These are phyloP conservation scores for Funneliformis geosporum DNA, from an alignment of 192 early-diverging fungal genomes.

Conservation along the genomic window DNA sequence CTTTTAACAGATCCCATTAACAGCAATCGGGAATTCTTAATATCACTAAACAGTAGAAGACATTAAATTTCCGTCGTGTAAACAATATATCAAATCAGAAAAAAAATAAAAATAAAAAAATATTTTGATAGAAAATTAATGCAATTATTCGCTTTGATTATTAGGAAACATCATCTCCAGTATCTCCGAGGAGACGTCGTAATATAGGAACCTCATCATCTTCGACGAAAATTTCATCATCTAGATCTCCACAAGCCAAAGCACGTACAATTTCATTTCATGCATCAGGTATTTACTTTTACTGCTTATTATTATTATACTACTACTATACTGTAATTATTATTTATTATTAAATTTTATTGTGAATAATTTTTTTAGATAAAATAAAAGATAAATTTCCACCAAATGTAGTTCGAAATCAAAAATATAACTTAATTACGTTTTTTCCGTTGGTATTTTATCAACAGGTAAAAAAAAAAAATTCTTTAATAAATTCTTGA, in stretches of 20 bases:
- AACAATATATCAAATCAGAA: not conserved
- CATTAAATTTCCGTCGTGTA: not conserved
- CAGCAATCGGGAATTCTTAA: not conserved
- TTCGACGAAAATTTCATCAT: not conserved
- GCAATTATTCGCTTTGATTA: not conserved
- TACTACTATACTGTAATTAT: not conserved
- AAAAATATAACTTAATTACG: slow-evolving; percentile 81
- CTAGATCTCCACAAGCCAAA: slow-evolving; percentile 32
- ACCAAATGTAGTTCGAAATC: slow-evolving; percentile 84
- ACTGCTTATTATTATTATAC: not conserved
- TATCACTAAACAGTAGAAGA: not conserved
- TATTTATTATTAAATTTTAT: not conserved
- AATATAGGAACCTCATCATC: not conserved
- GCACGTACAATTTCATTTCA: slow-evolving; percentile 53
- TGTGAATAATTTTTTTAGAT: slow-evolving; percentile 35
- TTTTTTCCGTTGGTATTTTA: slow-evolving; percentile 81
- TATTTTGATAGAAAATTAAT: not conserved
- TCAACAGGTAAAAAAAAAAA: slow-evolving; percentile 60
- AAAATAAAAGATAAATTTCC: slow-evolving; percentile 61
- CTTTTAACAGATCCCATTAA: not conserved
- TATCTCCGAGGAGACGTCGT: slow-evolving; percentile 5
- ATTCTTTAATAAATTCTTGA: not conserved
- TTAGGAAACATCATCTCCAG: not conserved
- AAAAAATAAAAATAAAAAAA: not conserved
- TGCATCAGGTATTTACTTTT: slow-evolving; percentile 41